Conservation (phyloP, 2,329 filamentous ascomycete genomes). For the Alternaria arbusti region DNA sequence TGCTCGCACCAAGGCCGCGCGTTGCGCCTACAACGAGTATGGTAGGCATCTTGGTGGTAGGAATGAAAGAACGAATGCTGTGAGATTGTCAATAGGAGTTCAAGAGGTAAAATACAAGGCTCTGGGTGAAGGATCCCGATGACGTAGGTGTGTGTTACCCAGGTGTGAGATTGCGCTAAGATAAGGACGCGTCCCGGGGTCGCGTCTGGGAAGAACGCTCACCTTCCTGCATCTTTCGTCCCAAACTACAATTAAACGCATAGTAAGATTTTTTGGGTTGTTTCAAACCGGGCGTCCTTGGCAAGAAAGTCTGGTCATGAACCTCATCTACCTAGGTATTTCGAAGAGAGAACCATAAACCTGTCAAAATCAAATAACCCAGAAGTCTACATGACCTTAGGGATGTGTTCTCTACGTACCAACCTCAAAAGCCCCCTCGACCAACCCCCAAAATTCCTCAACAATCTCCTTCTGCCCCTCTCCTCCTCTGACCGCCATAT, state of each 20-base stretch:
- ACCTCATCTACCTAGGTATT: too few relatives aligned
- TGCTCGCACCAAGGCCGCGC: conserved; percentile 68
- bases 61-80: not conserved
- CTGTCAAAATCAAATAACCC: too few relatives aligned
- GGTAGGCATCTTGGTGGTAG: conserved; percentile 38
- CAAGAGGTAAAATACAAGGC: not conserved
- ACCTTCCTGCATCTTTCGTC: not conserved
- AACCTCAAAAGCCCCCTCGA: conserved; percentile 55
- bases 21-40: conserved; percentile 72
- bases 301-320: too few relatives aligned
- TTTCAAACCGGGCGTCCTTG: too few relatives aligned
- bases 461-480: conserved; percentile 55
- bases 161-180: not conserved
- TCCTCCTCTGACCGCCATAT: conserved; percentile 57
- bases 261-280: too few relatives aligned
- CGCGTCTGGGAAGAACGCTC: not conserved
- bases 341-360: too few relatives aligned
- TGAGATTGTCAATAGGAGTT: not conserved
- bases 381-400: too few relatives aligned
- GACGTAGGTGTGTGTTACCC: not conserved
- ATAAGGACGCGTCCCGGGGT: not conserved
- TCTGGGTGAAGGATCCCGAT: not conserved
- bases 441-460: conserved; percentile 57
- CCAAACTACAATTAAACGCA: too few relatives aligned
- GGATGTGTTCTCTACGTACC: conserved; percentile 18